Evolutionary conservation across 192 early-diverging fungal genomes (phyloP).

Genomic region (Backusella liffmaniae): DNA sequence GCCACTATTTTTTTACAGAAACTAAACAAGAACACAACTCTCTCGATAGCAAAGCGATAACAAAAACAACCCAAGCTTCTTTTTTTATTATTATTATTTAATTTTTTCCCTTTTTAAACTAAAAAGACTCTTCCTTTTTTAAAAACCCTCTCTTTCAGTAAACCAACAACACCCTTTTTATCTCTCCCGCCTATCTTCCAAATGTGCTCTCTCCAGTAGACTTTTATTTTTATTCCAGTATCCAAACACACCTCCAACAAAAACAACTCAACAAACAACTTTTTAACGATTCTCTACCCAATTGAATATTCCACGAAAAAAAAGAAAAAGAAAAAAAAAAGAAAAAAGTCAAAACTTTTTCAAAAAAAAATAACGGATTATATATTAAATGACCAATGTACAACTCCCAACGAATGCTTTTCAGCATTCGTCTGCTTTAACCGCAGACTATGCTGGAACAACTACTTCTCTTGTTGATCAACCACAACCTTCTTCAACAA

Average conservation of each 20-base stretch:
- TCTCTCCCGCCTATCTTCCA: background rate
- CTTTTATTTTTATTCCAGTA: background rate
- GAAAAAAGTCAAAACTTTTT: background rate
- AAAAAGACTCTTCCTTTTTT: background rate
- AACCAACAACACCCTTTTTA: background rate
- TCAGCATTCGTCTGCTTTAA: background rate
- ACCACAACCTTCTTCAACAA: background rate
- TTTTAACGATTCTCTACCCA: background rate
- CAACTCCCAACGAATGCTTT: background rate
- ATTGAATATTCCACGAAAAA: background rate
- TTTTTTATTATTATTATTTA: background rate
- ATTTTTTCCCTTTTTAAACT: background rate
- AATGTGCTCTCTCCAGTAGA: background rate
- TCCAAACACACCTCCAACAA: constrained; percentile 1
- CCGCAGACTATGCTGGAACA: background rate
- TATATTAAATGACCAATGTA: constrained; percentile 13
- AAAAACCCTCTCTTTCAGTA: background rate
- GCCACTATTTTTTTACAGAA: background rate
- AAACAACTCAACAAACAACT: background rate
- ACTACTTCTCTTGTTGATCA: background rate
- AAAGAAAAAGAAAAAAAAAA: constrained; percentile 7
- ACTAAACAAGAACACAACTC: too few species aligned
- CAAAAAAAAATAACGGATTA: constrained; percentile 1
- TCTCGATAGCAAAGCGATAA: background rate
- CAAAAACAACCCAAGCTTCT: background rate